Base-by-base conservation (phyloP, 176 grass and related monocot species). In the Areca catechu region DNA sequence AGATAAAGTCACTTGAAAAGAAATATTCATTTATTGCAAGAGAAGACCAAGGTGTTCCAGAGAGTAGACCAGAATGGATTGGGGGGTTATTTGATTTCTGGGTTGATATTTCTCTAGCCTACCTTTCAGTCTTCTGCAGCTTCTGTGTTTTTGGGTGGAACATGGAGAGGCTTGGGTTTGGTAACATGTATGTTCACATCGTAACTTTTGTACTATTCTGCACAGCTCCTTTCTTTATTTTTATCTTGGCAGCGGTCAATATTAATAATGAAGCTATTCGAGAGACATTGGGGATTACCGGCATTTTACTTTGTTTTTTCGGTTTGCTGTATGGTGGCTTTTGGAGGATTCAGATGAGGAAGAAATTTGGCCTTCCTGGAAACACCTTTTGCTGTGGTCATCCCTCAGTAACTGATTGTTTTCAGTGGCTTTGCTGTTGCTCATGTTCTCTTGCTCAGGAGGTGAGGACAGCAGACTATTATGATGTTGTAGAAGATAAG, bases 21-120 rank as follows among this genome's bases (percentile, higher is more conserved):
- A 81, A 61, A 57, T 86, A 77, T 48, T 86, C 78, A 49, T 86
- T 86, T 43, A 43, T 43, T 43, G 34, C 34, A 43, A 43, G 34
- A 43, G 34, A 43, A 43, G 50, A 67, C 22, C 51, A 20, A 4
- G 5, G 51, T 12, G 24, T 3, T 17, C n/a, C 7, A 16, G 64
- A 19, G 25, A 54, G 18, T 18, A 4, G 14, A 30, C 64, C 51
- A 12, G 24, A 67, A 5, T 67, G 64, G 64, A 27, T 29, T 4
- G 64, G 64, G 16, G 64, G 64, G 3, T 25, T 67, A 15, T 5
- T 55, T 27, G 64, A 67, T 24, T 54, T 22, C 50, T 3, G 64
- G 15, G 51, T 55, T n/a, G 50, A 67, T 27, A 16, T 20, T 15
- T n/a, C 19, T 19, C 19, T 30, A 24, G 27, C n/a, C 24, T 54